These are phyloP conservation scores for Ophiostoma populinum DNA, from an alignment of 2,329 filamentous ascomycete genomes.

Conservation along the genomic window DNA sequence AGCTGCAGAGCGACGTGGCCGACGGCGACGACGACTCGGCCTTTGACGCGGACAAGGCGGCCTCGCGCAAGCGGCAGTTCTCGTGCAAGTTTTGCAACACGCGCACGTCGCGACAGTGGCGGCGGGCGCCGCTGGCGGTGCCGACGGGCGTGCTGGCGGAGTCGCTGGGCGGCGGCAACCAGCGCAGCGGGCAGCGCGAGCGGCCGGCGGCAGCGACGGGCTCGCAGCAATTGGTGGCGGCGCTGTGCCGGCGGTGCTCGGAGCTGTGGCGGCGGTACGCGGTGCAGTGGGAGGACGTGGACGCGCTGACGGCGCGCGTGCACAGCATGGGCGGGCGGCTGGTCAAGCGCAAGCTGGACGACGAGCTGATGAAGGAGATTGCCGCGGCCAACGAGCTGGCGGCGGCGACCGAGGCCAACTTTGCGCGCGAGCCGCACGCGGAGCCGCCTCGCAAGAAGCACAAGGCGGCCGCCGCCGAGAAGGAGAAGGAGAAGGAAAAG, in stretches of 20 bases:
- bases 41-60: slow-evolving; percentile 78
- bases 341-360: slow-evolving; percentile 79
- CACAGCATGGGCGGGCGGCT: slow-evolving; percentile 61
- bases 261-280: slow-evolving; percentile 91
- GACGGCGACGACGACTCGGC: slow-evolving; percentile 89
- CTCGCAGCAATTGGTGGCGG: slow-evolving; percentile 46
- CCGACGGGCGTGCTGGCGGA: slow-evolving; percentile 20
- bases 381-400: slow-evolving; percentile 46
- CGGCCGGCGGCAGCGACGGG: slow-evolving; percentile 34
- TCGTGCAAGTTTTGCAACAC: slow-evolving; percentile 86
- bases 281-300: slow-evolving; percentile 86
- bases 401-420: slow-evolving; percentile 18
- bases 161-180: slow-evolving; percentile 43
- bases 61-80: slow-evolving; percentile 63
- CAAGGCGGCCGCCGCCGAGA: slow-evolving; percentile 22
- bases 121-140: slow-evolving; percentile 64
- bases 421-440: slow-evolving; percentile 13
- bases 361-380: slow-evolving; percentile 68
- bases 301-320: slow-evolving; percentile 80
- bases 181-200: slow-evolving; percentile 56
- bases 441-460: slow-evolving; percentile 50
- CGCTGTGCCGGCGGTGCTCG: slow-evolving; percentile 78
- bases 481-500: neutral
- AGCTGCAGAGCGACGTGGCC: slow-evolving; percentile 80
- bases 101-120: slow-evolving; percentile 73